phyloP scores from a whole-genome alignment of 768 basidiomycete species.

The Naganishia vishniacii region DNA sequence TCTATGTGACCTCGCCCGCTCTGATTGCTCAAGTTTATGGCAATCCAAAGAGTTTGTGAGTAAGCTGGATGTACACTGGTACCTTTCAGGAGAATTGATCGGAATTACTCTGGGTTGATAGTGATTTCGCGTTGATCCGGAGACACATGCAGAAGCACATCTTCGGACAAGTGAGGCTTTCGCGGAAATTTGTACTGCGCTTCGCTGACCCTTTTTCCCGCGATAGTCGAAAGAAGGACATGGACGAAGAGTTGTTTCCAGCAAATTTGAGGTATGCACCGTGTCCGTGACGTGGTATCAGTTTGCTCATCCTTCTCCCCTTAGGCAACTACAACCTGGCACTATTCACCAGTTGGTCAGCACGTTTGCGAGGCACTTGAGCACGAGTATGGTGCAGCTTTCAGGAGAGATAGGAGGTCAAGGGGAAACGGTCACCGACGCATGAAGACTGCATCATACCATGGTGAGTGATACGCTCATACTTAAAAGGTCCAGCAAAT shows the following conservation, averaged over 20 bases:
- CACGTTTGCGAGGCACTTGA: not conserved
- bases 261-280: not conserved
- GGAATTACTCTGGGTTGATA: too few relatives aligned
- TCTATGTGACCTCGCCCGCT: slow-evolving; percentile 35
- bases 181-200: too few relatives aligned
- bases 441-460: not conserved
- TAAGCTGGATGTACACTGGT: slow-evolving; percentile 17
- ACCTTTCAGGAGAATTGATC: too few relatives aligned
- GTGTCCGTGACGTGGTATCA: not conserved
- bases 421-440: not conserved
- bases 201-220: not conserved
- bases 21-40: slow-evolving; percentile 33
- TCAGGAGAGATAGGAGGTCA: not conserved
- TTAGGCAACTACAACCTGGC: not conserved
- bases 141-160: slow-evolving; percentile 28
- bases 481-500: too few relatives aligned
- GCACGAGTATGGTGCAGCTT: not conserved
- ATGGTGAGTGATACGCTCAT: not conserved
- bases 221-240: not conserved
- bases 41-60: slow-evolving; percentile 30
- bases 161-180: slow-evolving; percentile 24
- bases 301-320: not conserved
- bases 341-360: not conserved
- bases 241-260: not conserved
- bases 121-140: slow-evolving; percentile 9